Conservation (phyloP, 768 basidiomycete genomes). For the Strobilomyces echinocephalus region DNA sequence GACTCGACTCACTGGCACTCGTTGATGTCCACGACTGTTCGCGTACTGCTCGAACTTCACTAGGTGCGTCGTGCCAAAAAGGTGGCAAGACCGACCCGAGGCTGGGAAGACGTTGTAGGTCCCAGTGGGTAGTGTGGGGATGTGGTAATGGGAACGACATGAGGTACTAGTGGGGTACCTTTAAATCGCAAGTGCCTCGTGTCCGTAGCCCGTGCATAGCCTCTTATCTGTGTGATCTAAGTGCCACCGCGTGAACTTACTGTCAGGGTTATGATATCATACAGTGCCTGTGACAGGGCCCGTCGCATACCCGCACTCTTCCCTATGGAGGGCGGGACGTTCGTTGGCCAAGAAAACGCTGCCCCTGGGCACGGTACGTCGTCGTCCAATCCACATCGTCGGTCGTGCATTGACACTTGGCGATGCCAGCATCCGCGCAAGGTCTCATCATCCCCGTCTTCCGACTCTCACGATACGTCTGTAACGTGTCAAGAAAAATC, state of each 20-base stretch:
- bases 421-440: conserved; percentile 8
- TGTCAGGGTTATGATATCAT: neutral
- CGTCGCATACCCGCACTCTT: neutral
- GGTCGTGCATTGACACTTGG: too few relatives aligned
- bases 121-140: conserved; percentile 1
- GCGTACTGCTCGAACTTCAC: neutral
- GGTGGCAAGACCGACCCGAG: neutral
- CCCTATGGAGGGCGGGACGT: too few relatives aligned
- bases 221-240: neutral
- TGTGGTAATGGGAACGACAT: neutral
- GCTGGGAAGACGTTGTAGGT: conserved; percentile 2
- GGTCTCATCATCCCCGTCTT: conserved; percentile 2
- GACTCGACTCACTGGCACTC: neutral
- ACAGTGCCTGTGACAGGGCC: too few relatives aligned
- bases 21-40: neutral
- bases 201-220: conserved; percentile 7
- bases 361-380: conserved; percentile 16
- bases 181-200: conserved; percentile 13
- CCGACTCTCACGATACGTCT: conserved; percentile 8
- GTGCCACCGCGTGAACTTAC: neutral
- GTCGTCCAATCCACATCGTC: too few relatives aligned
- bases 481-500: conserved; percentile 7
- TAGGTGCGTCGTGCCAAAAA: neutral
- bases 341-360: conserved; percentile 16
- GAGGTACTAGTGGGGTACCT: neutral